A percentile compares a stretch with the other conserved stretches of the same genome.
These are phyloP conservation scores for Avicennia marina DNA, from an alignment of 257 asterid genomes.

Conservation along the genomic window DNA sequence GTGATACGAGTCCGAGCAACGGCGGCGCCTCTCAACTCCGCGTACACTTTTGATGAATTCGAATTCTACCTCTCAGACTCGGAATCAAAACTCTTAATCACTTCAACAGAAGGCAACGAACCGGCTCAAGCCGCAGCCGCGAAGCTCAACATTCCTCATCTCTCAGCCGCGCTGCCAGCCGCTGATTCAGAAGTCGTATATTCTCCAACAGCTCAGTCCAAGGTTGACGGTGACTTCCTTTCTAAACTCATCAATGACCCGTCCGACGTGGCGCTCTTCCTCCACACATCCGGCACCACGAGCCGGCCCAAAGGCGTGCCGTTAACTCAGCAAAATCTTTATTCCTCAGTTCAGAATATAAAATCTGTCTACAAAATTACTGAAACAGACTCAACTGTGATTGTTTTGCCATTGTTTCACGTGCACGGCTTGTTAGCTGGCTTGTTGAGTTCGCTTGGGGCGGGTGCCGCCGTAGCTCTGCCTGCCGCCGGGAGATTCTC, in stretches of 20 bases:
- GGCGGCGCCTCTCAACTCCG: conserved; percentile 94
- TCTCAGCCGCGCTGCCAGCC: conserved; percentile 46
- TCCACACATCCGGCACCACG: conserved; percentile 99
- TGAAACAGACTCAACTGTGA: conserved; percentile 79
- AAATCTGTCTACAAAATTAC: conserved; percentile 64
- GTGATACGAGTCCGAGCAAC: conserved; percentile 83
- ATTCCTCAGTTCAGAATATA: conserved; percentile 69
- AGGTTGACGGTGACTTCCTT: conserved; percentile 27
- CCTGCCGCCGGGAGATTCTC: conserved; percentile 95
- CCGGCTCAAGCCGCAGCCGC: conserved; percentile 89
- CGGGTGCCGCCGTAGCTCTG: conserved; percentile 85
- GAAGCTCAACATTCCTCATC: conserved; percentile 66
- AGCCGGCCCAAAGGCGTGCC: conserved; percentile 99
- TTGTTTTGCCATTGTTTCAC: conserved; percentile 86
- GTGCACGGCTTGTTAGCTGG: conserved; percentile 94
- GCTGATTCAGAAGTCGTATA: conserved; percentile 42
- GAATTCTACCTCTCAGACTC: conserved; percentile 89
- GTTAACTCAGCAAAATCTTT: conserved; percentile 69
- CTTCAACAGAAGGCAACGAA: conserved; percentile 76
- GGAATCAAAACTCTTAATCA: conserved; percentile 66
- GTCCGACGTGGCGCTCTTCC: conserved; percentile 75
- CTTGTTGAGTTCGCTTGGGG: conserved; percentile 71
- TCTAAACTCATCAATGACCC: conserved; percentile 59
- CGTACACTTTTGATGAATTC: conserved; percentile 95
- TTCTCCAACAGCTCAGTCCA: conserved; percentile 32